Evolutionary conservation across 2,329 filamentous ascomycete genomes (phyloP), one percentile per base, ranked within the genome.

Genomic region (Fusarium brachygibbosum): DNA sequence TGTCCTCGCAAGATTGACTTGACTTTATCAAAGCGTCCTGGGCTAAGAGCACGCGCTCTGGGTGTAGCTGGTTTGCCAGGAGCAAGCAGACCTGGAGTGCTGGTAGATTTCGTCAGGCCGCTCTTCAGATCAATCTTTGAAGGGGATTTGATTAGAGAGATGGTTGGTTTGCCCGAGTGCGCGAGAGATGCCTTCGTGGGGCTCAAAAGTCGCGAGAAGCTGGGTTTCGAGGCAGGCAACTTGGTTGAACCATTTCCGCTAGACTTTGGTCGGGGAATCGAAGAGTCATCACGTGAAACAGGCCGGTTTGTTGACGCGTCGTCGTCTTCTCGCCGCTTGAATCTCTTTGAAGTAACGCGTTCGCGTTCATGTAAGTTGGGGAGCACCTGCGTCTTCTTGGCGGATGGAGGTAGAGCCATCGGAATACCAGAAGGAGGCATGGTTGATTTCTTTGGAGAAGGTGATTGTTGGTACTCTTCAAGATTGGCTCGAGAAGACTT

Each of bases 111-210:
- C 75, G 77, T 84, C 72, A 82, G 80, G 72, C 74, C 76, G 67
- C 70, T 68, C 69, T 73, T 69, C 28, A 81, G 59, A 50, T 77
- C 78, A 7, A 81, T 79, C 74, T 87, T 90, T 3, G 85, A 85
- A 16, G 78, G 83, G 66, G 81, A 70, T 48, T 71, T 83, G 72
- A 75, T 79, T 65, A 77, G 74, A 50, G 72, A 75, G 17, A 74
- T 66, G 3, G 77, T 76, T 0, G 75, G 66, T 50, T 77, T 80
- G 34, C 53, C 61, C 7, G 69, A 63, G n/a, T 66, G 58, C 19
- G 70, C 68, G 52, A 92, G 78, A 1, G 92, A 93, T 10, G 93
- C 83, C 77, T 93, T 93, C 11, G 92, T 96, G 0, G 94, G 93
- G 8, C 93, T 97, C 78, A 90, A 87, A 31, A 95, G 82, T 62